These are phyloP conservation scores for Triangularia verruculosa DNA, from an alignment of 2,329 filamentous ascomycete species.

Conservation along the genomic window DNA sequence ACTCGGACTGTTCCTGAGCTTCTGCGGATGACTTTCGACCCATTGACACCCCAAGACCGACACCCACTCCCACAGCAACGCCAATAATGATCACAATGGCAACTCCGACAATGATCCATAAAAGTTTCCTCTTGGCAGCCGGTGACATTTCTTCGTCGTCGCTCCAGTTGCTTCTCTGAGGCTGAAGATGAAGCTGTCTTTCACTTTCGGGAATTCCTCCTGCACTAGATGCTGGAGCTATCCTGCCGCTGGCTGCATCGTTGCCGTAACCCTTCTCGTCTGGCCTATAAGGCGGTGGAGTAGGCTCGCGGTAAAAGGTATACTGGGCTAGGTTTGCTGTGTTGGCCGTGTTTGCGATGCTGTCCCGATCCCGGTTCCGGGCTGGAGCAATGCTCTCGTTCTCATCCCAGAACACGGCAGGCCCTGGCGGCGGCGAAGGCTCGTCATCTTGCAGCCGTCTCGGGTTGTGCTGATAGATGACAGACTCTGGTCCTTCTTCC, in stretches of 20 bases:
- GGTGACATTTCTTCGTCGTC: slow-evolving; percentile 10
- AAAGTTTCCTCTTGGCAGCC: slow-evolving; percentile 33
- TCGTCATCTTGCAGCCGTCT: not conserved
- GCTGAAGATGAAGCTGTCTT: not conserved
- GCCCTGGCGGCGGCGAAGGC: slow-evolving; percentile 13
- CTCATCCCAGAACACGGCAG: slow-evolving; percentile 32
- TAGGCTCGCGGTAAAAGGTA: slow-evolving; percentile 42
- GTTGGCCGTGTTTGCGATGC: not conserved
- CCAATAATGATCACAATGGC: slow-evolving; percentile 35
- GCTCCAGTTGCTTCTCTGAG: slow-evolving; percentile 15
- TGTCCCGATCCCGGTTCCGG: slow-evolving; percentile 12
- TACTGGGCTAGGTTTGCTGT: slow-evolving; percentile 30
- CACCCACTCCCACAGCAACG: slow-evolving; percentile 41
- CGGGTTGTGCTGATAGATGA: not conserved
- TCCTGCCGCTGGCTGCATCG: slow-evolving; percentile 26
- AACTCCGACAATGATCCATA: slow-evolving; percentile 37
- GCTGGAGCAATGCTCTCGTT: not conserved
- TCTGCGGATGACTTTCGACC: slow-evolving; percentile 3
- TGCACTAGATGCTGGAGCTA: slow-evolving; percentile 18
- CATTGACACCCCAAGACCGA: slow-evolving; percentile 34
- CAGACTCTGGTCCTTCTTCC: slow-evolving; percentile 17
- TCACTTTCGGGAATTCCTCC: slow-evolving; percentile 15
- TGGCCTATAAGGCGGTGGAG: slow-evolving; percentile 34
- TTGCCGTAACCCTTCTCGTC: slow-evolving; percentile 20
- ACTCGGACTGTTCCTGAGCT: slow-evolving; percentile 8